Evolutionary conservation across 140 eudicot species (phyloP).

Genomic region (Anethum foeniculum): DNA sequence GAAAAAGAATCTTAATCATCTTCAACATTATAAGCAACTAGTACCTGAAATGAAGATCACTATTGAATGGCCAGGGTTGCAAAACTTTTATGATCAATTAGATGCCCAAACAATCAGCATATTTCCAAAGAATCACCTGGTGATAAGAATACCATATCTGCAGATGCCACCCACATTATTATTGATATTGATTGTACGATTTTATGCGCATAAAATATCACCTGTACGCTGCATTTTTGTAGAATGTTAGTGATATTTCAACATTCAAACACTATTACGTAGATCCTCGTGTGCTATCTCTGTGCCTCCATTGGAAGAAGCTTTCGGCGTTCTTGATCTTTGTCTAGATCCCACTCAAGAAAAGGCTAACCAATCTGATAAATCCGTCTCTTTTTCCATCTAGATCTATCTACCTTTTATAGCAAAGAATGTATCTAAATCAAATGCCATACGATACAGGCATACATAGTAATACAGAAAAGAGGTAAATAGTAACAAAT

Average conservation of each 20-base stretch:
- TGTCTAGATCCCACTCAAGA: background rate
- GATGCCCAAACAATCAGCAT: slow-evolving; percentile 12
- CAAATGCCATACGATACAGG: background rate
- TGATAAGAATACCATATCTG: background rate
- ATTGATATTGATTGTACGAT: background rate
- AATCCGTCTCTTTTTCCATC: background rate
- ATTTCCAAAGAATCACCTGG: slow-evolving; percentile 1
- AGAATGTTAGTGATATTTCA: background rate
- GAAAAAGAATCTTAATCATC: slow-evolving; percentile 5
- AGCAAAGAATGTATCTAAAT: background rate
- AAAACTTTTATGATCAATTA: background rate
- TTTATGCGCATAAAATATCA: background rate
- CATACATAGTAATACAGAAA: background rate
- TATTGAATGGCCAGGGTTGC: background rate
- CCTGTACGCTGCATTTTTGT: background rate
- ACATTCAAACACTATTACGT: background rate
- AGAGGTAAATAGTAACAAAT: background rate
- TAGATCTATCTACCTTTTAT: background rate
- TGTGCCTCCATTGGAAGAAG: background rate
- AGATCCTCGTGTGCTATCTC: slow-evolving; percentile 2
- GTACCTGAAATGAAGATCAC: slow-evolving; percentile 1
- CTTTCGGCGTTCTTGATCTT: slow-evolving; percentile 6
- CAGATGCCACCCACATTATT: background rate
- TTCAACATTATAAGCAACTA: slow-evolving; percentile 2
- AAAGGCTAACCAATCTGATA: background rate